phyloP scores from a whole-genome alignment of 2,329 filamentous ascomycete genomes.

The Phaeomoniella chlamydospora region DNA sequence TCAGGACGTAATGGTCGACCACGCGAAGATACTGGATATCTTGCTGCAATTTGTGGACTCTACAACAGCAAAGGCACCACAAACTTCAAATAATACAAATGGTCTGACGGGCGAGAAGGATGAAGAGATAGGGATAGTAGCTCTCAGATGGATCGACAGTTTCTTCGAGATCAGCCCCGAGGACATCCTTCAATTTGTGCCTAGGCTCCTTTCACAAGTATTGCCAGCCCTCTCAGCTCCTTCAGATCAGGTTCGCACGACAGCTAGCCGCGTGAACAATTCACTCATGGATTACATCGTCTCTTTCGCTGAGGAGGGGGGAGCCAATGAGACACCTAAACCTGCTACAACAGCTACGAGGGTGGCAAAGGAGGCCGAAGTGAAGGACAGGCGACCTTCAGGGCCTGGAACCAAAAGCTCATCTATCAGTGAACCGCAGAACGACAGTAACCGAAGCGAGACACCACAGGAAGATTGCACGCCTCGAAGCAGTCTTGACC shows the following conservation, averaged over 20 bases:
- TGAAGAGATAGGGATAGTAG: constrained; percentile 82
- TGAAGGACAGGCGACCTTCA: constrained; percentile 11
- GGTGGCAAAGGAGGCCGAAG: constrained; percentile 19
- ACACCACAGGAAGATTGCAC: constrained; percentile 22
- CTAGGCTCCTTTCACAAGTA: constrained; percentile 78
- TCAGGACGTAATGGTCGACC: constrained; percentile 90
- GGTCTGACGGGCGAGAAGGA: constrained; percentile 37
- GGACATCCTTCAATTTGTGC: constrained; percentile 89
- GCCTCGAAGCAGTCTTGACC: constrained; percentile 29
- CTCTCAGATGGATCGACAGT: constrained; percentile 85
- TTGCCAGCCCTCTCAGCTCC: constrained; percentile 88
- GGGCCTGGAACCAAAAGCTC: background rate
- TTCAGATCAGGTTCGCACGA: constrained; percentile 75
- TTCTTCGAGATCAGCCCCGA: constrained; percentile 97
- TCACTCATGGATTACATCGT: constrained; percentile 91
- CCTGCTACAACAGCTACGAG: constrained; percentile 26
- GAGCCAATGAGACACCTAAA: constrained; percentile 21
- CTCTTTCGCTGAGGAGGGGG: constrained; percentile 61
- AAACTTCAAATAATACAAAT: constrained; percentile 7
- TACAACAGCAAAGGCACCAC: constrained; percentile 8
- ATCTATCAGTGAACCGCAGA: constrained; percentile 18
- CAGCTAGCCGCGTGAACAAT: constrained; percentile 76
- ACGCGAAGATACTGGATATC: constrained; percentile 82
- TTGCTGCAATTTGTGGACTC: constrained; percentile 70
- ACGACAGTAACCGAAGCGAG: constrained; percentile 11